Evolutionary conservation across 192 early-diverging fungal species (phyloP), one percentile per base, ranked within the genome.

Genomic region (Backusella sp.): DNA sequence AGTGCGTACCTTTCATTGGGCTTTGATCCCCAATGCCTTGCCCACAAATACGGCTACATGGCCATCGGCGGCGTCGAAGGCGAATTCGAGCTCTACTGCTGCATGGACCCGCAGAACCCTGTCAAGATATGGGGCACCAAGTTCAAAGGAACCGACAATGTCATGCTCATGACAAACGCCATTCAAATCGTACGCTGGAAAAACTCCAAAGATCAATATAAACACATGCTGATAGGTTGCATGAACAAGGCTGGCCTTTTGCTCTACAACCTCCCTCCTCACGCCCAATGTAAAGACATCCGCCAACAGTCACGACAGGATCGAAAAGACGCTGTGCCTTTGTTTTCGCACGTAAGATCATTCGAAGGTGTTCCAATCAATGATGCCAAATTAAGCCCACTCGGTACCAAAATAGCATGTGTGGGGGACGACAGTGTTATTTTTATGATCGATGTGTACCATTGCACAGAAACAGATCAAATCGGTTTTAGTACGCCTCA

Each of bases 1-100:
- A 15, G 53, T 28, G 62, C 80, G 19, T 81, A 77, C 36, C 19
- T 81, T 7, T 37, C 56, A 11, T 36, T 81, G 2, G 66, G 68
- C 1, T 76, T 77, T 80, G 88, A 79, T 17, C 86, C 84, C 23
- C 35, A 85, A 30, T 87, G 86, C 67, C n/a, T 87, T 6, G 80
- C 76, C 3, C 78, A 85, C 30, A 70, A 73, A 6, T 85, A 80
- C 59, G 86, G 86, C 4, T 87, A 85, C 39, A 67, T 87, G 59
- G 86, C 77, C 0, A 68, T 84, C 30, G 86, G 86, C 21, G 66
- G 77, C 7, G 28, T 65, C 6, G 77, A 80, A 21, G 84, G 84
- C 1, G 70, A 49, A n/a, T 44, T 87, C 19, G 71, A 73, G 12
- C 76, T 85, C 2, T 82, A 82, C 34, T 87, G 86, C 17, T 83